Evolutionary conservation across 768 basidiomycete genomes (phyloP), one percentile per base, ranked within the genome.

Genomic region (Leucocoprinus sp.): DNA sequence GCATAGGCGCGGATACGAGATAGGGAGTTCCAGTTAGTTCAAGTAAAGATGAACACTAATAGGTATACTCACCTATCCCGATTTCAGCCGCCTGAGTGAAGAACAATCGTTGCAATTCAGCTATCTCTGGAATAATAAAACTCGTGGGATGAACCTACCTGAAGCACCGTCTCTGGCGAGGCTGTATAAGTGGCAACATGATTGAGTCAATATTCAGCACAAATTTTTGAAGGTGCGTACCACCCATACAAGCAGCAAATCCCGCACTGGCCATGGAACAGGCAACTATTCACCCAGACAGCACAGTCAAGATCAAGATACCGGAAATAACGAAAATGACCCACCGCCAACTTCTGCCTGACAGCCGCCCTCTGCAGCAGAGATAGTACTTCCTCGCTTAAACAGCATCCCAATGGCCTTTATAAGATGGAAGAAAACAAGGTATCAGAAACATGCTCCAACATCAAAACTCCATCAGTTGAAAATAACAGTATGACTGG

Each of bases 351-450:
- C 93, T 67, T 95, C 92, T 15, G 92, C 92, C 66, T 92, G 89
- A 61, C 92, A 95, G 8, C 82, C 92, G 15, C 93, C 93, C 64
- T 98, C 95, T 0, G 95, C 93, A 11, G 93, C 93, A 37, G 86
- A 89, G 41, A 97, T 96, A 1, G 93, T 95, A 51, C 90, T 91
- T n/a, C 93, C 92, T 49, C 93, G 79, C 61, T 98, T 97, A 70
- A 92, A 95, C 24, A 96, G 68, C 93, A 96, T 96, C 12, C 93
- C 92, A 43, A 95, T 66, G 7, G 93, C 85, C 85, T 88, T 39
- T 17, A 23, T 12, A 17, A 34, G 18, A 38, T 11, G 18, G 22
- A 22, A 21, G 40, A 29, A 27, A 39, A 23, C 21, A 3, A 11
- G 18, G 31, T 34, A 31, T 29, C 21, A 5, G 37, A 33, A 49